Evolutionary conservation across 306 rosid species (phyloP), one percentile per base, ranked within the genome.

Genomic region (Begonia loranthoides): DNA sequence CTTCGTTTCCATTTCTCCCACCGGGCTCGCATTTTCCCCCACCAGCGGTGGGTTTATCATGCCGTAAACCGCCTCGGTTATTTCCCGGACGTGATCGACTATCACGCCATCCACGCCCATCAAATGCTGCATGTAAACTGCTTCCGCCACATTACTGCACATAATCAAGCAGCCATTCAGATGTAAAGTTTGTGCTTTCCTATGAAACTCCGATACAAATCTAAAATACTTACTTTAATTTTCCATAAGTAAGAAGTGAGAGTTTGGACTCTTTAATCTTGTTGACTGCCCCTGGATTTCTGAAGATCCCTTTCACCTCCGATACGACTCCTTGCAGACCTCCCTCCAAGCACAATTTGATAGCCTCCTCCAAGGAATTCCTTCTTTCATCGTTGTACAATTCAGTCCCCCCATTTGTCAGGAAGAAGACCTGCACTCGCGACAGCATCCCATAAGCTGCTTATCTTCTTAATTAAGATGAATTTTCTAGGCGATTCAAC

Each of bases 251-350:
- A 9, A 73, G 9, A 13, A 73, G 74, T 50, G 65, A 43, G 44
- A 78, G 68, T 34, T 59, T 63, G 22, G 74, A 53, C 38, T 62
- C 65, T 57, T 75, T 65, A 4, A 78, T 70, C 54, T 13, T 55
- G n/a, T 66, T 49, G 15, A 73, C 68, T 22, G 66, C 67, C 21
- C 52, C 65, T 40, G 68, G 64, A 61, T 73, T 59, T 64, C 66
- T 65, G 8, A 67, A 58, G 40, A 78, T 51, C 11, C 65, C 74
- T 51, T 58, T 70, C 13, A 67, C 73, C 51, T 78, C 61, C 15
- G 77, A 63, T 5, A 78, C 77, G 62, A 78, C 67, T 56, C 84
- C 84, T n/a, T 70, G 76, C 65, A 78, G 65, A 28, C 75, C 72
- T 48, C 77, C 73, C 12, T 43, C 58, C 55, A 65, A 44, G 60